Base-by-base conservation (phyloP, 441 rosid genomes). In the Jatropha podagrica region DNA sequence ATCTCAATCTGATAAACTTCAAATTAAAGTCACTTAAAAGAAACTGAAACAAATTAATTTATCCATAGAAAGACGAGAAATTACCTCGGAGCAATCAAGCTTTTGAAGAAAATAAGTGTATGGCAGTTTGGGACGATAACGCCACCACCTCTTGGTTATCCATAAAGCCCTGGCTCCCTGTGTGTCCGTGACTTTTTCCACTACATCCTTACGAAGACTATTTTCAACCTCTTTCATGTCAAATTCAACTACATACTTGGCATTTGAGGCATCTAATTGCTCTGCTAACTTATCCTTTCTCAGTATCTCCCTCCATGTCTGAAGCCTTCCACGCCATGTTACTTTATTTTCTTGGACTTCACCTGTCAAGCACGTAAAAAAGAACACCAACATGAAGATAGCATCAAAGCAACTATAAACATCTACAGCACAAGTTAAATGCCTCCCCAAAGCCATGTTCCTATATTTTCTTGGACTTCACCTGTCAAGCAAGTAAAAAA, bases 61-160 rank as follows among this genome's bases (percentile, higher is more conserved):
- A 26, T 11, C 73, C 11, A 37, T 73, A 63, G 68, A 46, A 56
- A 51, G 71, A 65, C 14, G 59, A 74, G 71, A n/a, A 68, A 32
- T 80, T 83, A 89, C 99, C 92, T 95, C 99, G 20, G 97, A 95
- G 70, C 84, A 76, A 81, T 95, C 99, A 77, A 95, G 96, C 82
- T 93, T 95, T 72, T 95, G 91, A 75, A 93, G 97, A 83, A 95
- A 92, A 85, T 90, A 95, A 63, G 94, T 91, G 74, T 95, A 95
- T 27, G 98, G 97, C 82, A 95, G 88, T 82, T 87, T 90, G 70
- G 99, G 99, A 79, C 96, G 98, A 82, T 93, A 93, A 44, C 87
- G 90, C 99, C 99, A 95, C 99, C 99, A 95, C 85, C 99, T 89
- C 86, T 95, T 95, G 55, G 99, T 85, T 84, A 95, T 95, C 99